Percentiles rank a stretch among this genome's conserved stretches.
These are phyloP conservation scores for Diplodia scrobiculata DNA, from an alignment of 2,329 filamentous ascomycete genomes.

Conservation along the genomic window DNA sequence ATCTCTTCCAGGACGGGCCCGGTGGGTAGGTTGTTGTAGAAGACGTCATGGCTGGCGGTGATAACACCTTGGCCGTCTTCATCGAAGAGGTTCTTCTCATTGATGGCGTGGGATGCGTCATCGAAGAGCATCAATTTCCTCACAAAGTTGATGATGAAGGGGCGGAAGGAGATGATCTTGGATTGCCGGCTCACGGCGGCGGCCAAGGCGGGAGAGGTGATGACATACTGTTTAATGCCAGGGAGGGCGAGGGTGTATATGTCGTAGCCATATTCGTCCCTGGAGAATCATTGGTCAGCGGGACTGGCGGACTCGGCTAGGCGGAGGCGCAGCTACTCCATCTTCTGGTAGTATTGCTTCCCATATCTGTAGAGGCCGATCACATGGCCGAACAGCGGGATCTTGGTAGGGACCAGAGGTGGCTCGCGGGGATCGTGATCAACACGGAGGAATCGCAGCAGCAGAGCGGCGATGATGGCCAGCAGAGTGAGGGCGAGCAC, in stretches of 20 bases:
- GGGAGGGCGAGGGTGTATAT: conserved; percentile 53
- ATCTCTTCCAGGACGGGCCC: conserved; percentile 10
- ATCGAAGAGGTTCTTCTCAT: conserved; percentile 7
- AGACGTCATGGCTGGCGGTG: conserved; percentile 12
- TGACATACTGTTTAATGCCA: conserved; percentile 50
- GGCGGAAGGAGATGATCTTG: conserved; percentile 50
- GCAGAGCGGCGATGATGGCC: not conserved
- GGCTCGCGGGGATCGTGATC: conserved; percentile 46
- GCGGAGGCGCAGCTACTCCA: conserved; percentile 42
- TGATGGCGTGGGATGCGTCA: conserved; percentile 29
- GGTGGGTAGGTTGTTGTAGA: conserved; percentile 4
- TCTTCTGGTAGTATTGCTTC: conserved; percentile 41
- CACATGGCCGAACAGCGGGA: conserved; percentile 54
- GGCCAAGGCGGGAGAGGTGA: conserved; percentile 48
- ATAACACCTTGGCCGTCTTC: not conserved
- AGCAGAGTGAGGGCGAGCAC: not conserved
- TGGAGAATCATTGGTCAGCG: conserved; percentile 20
- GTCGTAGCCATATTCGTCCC: conserved; percentile 33
- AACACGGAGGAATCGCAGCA: not conserved
- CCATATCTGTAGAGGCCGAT: conserved; percentile 48
- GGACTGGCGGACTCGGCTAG: too few relatives aligned
- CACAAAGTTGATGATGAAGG: conserved; percentile 46
- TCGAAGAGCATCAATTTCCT: conserved; percentile 46
- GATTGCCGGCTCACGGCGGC: conserved; percentile 46
- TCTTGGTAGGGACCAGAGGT: conserved; percentile 44